Conservation (phyloP, 345 rosid genomes). For the Xanthoceras sorbifolium region DNA sequence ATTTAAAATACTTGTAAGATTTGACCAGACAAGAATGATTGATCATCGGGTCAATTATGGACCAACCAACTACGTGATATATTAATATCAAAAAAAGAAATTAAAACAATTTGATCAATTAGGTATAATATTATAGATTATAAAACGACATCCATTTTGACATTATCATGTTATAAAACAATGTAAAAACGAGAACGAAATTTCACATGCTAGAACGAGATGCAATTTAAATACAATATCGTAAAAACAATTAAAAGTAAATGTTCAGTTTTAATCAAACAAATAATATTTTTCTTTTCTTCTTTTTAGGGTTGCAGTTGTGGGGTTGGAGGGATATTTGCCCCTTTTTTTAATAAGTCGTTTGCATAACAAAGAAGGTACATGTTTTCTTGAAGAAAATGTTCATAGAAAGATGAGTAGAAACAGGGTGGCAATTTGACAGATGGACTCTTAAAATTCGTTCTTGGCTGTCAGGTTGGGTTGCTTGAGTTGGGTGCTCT, state of each 20-base stretch:
- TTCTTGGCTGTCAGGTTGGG: background rate
- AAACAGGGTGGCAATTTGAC: conserved; percentile 9
- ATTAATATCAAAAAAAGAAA: background rate
- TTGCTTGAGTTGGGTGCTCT: background rate
- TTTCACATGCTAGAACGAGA: no score
- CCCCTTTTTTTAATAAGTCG: background rate
- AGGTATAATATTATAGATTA: background rate
- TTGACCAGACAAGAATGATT: background rate
- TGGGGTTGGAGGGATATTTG: no score
- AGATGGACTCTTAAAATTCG: background rate
- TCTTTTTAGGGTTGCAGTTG: no score
- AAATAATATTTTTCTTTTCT: no score
- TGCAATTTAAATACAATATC: no score
- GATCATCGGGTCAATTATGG: background rate
- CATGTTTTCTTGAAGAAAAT: background rate
- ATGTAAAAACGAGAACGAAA: no score
- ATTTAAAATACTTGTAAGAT: background rate
- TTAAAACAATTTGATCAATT: background rate
- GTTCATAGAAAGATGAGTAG: background rate
- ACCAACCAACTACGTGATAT: background rate
- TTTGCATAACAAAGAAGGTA: background rate
- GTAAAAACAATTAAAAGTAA: no score
- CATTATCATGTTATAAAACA: no score
- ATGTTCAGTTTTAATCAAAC: no score
- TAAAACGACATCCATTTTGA: background rate